Base-by-base conservation (phyloP, 768 basidiomycete species). In the Pulveroboletus sp. region DNA sequence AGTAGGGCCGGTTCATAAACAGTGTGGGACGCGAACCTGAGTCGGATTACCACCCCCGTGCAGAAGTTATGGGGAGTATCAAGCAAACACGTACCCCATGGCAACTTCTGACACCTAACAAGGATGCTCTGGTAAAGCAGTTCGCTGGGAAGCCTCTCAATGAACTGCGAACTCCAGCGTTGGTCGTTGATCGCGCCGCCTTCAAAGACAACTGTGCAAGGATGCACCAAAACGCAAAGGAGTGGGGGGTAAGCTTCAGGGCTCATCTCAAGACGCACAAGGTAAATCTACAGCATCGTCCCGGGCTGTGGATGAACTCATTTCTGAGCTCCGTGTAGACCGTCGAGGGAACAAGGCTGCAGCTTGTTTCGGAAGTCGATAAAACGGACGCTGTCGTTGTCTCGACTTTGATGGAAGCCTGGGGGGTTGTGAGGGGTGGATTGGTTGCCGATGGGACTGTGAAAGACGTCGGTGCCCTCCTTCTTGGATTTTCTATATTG, bases 231-330 rank as follows among this genome's bases (percentile, higher is more conserved):
- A 82, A 79, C 37, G 80, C 86, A 13, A 74, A 73, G 47, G 73
- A 75, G 26, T 86, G 84, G 77, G 83, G 82, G 2, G 82, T 86
- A 14, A 72, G 61, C 8, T 93, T 93, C 66, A 75, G 91, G 42
- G 87, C 84, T 5, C 92, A 93, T 66, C 76, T 93, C 46, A 94
- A 93, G 70, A 87, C 86, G 0, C 86, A 89, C 64, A 89, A 89
- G 76, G 86, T 83, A 62, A 24, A 26, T 60, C 33, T 32, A 39
- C 11, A 28, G 13, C 15, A 13, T 43, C n/a, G 10, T 13, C n/a
- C 21, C 11, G 31, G 24, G 26, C 4, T 4, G 21, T 21, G 21
- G 21, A 31, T 43, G 31, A 43, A 8, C 31, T 24, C 21, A 54
- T 44, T 31, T 39, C 57, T 45, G 41, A 58, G 28, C 28, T 53